Evolutionary conservation across 495 filamentous ascomycete species (phyloP), one percentile per base, ranked within the genome.

Genomic region (Neurospora sp.): DNA sequence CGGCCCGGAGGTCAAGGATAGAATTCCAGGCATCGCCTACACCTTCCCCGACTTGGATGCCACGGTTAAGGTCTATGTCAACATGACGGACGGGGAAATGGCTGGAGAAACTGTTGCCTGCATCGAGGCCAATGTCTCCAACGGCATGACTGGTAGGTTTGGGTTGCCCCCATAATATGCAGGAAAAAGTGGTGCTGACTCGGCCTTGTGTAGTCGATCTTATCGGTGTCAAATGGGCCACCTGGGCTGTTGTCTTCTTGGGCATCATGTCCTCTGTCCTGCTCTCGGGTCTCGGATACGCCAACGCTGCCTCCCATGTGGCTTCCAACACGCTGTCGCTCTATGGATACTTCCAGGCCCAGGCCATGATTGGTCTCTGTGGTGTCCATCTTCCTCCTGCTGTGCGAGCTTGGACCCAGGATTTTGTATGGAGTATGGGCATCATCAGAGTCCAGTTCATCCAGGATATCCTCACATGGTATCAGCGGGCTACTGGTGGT

Each of bases 401-500:
- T 69, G 96, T 97, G 59, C 88, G 91, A 78, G 87, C 95, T 0
- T 99, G 96, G 96, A 97, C 95, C 1, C 95, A 98, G 84, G 96
- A 98, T 79, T 98, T 98, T 85, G 91, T 95, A 81, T 99, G 96
- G 96, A 95, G 90, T 80, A 96, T 99, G 93, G 96, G 96, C 77
- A 94, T 99, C 78, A 97, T 99, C 78, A 88, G 88, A 70, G 87
- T 99, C 72, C 85, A 86, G 53, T 99, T 98, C 82, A 87, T 98
- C 79, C 93, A 99, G 80, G 83, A 85, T 40, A 93, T 98, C 74
- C 90, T 93, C 71, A 96, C 93, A 40, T 99, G 96, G 96, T 99
- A 98, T 81, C 96, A 97, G 81, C 91, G 94, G 39, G 86, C 96
- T 14, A 99, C 96, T 5, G 96, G 96, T 41, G 96, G 96, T 71